phyloP scores from a whole-genome alignment of 2,329 filamentous ascomycete genomes.

The Fusarium kyushuense region DNA sequence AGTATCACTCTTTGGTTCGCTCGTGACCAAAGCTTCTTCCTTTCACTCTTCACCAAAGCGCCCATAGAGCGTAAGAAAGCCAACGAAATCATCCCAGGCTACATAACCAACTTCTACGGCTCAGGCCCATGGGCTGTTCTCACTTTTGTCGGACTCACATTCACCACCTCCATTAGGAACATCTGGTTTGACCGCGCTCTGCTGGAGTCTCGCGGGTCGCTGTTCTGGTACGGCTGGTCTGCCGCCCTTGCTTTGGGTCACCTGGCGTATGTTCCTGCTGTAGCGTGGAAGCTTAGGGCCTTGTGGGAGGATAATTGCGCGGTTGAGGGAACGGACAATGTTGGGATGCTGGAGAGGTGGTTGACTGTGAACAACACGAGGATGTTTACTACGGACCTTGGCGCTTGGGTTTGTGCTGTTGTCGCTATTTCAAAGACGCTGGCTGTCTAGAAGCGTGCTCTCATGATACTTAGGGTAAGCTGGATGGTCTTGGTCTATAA shows the following conservation, averaged over 20 bases:
- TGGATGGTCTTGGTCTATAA: neutral
- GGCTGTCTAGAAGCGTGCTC: constrained; percentile 1
- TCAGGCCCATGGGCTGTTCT: constrained; percentile 52
- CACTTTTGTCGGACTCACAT: constrained; percentile 52
- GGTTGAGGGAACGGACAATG: constrained; percentile 43
- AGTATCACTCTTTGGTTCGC: constrained; percentile 61
- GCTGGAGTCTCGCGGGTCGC: constrained; percentile 44
- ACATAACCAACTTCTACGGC: constrained; percentile 59
- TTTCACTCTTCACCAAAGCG: constrained; percentile 52
- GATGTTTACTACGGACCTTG: constrained; percentile 52
- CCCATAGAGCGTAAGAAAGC: constrained; percentile 47
- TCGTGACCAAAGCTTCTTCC: constrained; percentile 59
- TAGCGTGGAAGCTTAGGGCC: constrained; percentile 50
- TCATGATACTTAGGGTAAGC: neutral
- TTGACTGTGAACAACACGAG: constrained; percentile 49
- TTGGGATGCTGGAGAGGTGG: constrained; percentile 51
- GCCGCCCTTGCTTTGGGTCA: constrained; percentile 51
- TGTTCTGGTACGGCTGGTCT: constrained; percentile 51
- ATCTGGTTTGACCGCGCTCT: constrained; percentile 42
- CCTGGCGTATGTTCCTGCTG: constrained; percentile 51
- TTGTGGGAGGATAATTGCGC: constrained; percentile 46
- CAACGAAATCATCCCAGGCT: constrained; percentile 57
- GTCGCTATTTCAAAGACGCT: constrained; percentile 50
- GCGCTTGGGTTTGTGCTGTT: constrained; percentile 51
- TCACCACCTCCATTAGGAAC: constrained; percentile 47